Conservation (phyloP, 1,139 yeast genomes). For the Suhomyces coccinellae region DNA sequence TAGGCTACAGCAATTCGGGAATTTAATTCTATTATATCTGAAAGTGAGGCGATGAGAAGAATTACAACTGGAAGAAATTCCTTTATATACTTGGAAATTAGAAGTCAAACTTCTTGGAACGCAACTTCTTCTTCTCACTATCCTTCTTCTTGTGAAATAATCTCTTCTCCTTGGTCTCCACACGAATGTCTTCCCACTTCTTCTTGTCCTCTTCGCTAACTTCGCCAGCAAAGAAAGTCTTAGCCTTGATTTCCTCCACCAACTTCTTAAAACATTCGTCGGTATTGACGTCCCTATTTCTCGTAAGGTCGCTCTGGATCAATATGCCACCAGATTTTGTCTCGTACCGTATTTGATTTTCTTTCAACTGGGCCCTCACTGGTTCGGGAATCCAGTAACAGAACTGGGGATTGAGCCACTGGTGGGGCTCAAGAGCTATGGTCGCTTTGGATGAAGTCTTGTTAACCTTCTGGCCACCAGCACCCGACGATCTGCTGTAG, state of each 20-base stretch:
- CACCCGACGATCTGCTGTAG: conserved; percentile 80
- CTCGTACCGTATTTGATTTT: conserved; percentile 50
- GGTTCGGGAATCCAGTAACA: conserved; percentile 65
- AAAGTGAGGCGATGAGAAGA: no score
- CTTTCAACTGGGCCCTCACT: conserved; percentile 45
- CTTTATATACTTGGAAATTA: background rate
- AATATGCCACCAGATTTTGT: conserved; percentile 59
- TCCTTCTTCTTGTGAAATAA: conserved; percentile 51
- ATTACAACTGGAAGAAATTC: no score
- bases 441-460: conserved; percentile 82
- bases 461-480: conserved; percentile 95
- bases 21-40: no score
- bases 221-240: conserved; percentile 53
- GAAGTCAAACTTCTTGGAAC: conserved; percentile 43
- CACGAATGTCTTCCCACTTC: conserved; percentile 57
- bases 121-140: conserved; percentile 54
- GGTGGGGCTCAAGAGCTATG: conserved; percentile 46
- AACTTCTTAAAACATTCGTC: conserved; percentile 63
- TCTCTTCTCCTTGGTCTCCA: conserved; percentile 49
- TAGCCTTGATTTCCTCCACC: conserved; percentile 49
- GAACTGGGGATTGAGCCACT: conserved; percentile 48
- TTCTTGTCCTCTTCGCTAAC: conserved; percentile 46
- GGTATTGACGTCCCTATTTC: conserved; percentile 61
- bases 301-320: conserved; percentile 59
- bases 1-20: no score